Conservation (phyloP, 2,329 filamentous ascomycete genomes). For the Talaromyces sp. region DNA sequence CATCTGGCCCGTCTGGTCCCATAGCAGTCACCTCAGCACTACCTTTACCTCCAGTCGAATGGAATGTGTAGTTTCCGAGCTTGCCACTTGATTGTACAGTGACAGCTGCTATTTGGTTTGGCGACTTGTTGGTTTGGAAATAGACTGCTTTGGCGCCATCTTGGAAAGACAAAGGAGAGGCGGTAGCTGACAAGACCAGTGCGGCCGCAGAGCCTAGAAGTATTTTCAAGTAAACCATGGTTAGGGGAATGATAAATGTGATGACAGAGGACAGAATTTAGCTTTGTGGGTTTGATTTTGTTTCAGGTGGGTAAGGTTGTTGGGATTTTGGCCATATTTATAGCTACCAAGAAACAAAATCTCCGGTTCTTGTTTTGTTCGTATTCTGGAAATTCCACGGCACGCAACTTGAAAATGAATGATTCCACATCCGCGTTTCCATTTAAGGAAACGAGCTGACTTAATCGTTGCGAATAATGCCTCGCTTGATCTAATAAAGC, state of each 20-base stretch:
- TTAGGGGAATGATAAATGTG: not conserved
- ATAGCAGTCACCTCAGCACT: not conserved
- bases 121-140: conserved; percentile 1
- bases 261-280: not conserved
- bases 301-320: not conserved
- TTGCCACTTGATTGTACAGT: not conserved
- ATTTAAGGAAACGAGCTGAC: not conserved
- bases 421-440: not conserved
- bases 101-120: not conserved
- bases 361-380: not conserved
- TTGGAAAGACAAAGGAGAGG: not conserved
- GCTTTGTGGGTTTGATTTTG: not conserved
- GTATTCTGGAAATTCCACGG: not conserved
- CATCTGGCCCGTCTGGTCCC: not conserved
- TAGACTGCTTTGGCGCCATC: not conserved
- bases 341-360: not conserved
- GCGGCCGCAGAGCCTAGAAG: not conserved
- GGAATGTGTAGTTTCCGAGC: not conserved
- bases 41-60: not conserved
- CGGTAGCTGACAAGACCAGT: not conserved
- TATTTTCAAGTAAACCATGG: not conserved
- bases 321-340: not conserved
- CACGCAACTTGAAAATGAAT: not conserved
- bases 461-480: no score
- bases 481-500: no score